Base-by-base conservation (phyloP, 371 early-diverging fungal genomes). In the Apophysomyces trapeziformis region DNA sequence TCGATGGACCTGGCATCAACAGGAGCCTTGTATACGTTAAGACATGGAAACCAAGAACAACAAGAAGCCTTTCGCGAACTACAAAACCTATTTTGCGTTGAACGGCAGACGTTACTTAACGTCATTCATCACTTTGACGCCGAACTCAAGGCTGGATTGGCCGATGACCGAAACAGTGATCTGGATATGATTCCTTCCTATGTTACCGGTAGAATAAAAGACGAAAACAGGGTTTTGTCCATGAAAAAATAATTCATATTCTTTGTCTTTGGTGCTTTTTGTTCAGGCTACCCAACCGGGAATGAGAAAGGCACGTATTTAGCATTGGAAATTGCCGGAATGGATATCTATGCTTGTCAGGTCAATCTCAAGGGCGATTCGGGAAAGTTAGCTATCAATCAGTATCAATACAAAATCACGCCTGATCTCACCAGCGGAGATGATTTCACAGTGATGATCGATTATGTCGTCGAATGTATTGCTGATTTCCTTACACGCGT, bases 291-390 rank as follows among this genome's bases (percentile, higher is more conserved):
- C 58, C 96, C 96, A 14, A 89, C 89, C 18, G 96, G 96, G 38
- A 73, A 85, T 60, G 96, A 96, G 69, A 89, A 85, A 38, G 96
- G 96, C n/a, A 87, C 89, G 21, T 95, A 88, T 78, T 83, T 97
- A 18, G 95, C 96, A 36, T 84, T 97, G 54, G 98, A 97, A 75
- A 86, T 96, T 41, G 94, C 95, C 50, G 98, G 97, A 37, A 90
- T 82, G 45, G 83, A 82, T 65, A 77, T 82, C 36, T 79, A 82
- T 57, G 79, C 76, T 18, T 82, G 83, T 64, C 79, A 82, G 65
- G 83, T 82, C 12, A 77, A 76, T 47, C 66, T 82, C 12, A 82
- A 79, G 47, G 83, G 83, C 11, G 79, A 79, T 65, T 74, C 77
- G 11, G 79, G 79, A 37, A 79, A 79, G 57, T 44, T 82, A 7